A percentile compares a stretch with the other conserved stretches of the same genome.
phyloP scores from a whole-genome alignment of 2,329 filamentous ascomycete species.

The Diaporthe sp. region DNA sequence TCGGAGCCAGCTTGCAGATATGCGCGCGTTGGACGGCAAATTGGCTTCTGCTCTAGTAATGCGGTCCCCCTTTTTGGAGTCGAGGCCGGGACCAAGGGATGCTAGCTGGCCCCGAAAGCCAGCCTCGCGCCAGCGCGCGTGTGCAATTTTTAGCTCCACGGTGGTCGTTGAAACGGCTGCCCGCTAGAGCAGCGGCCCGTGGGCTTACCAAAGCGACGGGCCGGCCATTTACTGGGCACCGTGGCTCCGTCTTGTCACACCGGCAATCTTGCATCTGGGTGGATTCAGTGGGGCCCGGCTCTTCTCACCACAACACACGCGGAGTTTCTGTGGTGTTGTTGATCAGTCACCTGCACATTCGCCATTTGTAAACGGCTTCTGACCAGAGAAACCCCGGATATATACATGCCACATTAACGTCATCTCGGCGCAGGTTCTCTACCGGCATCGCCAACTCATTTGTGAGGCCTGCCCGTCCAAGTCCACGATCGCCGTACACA shows the following conservation, averaged over 20 bases:
- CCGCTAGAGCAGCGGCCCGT: constrained; percentile 24
- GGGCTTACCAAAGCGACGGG: constrained; percentile 29
- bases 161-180: constrained; percentile 21
- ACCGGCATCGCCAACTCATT: too few relatives aligned
- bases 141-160: constrained; percentile 26
- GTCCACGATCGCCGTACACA: neutral
- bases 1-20: neutral
- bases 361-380: neutral
- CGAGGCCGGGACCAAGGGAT: constrained; percentile 25
- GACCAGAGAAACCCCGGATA: neutral
- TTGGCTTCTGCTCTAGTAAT: constrained; percentile 12
- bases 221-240: neutral
- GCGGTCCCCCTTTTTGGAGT: constrained; percentile 27
- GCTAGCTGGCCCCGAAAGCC: neutral
- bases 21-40: constrained; percentile 4
- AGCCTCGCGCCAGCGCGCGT: neutral
- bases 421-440: neutral
- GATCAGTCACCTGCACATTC: neutral
- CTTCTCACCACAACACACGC: neutral
- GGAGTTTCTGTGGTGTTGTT: neutral
- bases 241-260: neutral
- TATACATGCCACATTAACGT: neutral
- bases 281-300: neutral
- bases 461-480: neutral
- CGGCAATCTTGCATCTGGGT: constrained; percentile 11